Evolutionary conservation across 495 filamentous ascomycete species (phyloP).

Genomic region (Alectoria sarmentosa): DNA sequence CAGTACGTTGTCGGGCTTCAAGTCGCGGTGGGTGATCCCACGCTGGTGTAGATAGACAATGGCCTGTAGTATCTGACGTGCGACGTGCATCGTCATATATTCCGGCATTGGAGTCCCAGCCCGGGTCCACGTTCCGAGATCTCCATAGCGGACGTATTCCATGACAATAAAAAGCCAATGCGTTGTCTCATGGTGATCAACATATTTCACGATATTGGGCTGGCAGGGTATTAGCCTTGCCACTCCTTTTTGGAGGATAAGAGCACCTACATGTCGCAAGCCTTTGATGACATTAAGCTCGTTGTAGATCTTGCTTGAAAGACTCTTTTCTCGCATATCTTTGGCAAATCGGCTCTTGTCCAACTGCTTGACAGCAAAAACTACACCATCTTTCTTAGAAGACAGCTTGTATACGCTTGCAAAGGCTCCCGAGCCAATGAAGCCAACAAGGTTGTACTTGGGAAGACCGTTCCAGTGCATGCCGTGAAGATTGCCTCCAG

Average conservation of each 20-base stretch:
- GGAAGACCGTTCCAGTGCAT: conserved; percentile 76
- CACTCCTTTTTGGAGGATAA: background rate
- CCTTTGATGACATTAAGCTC: conserved; percentile 91
- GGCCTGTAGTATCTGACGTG: conserved; percentile 70
- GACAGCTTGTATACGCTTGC: conserved; percentile 85
- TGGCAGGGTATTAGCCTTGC: conserved; percentile 33
- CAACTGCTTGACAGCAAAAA: conserved; percentile 85
- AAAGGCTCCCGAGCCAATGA: conserved; percentile 89
- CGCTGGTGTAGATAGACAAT: conserved; percentile 79
- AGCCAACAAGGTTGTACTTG: conserved; percentile 71
- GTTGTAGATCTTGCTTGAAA: conserved; percentile 82
- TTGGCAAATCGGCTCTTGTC: conserved; percentile 86
- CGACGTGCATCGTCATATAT: conserved; percentile 57
- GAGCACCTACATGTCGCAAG: conserved; percentile 65
- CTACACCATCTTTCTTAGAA: conserved; percentile 65
- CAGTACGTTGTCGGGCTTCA: conserved; percentile 97
- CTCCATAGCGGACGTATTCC: conserved; percentile 84
- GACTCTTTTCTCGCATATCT: conserved; percentile 68
- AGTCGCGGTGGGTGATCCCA: conserved; percentile 90
- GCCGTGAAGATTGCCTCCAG: conserved; percentile 40
- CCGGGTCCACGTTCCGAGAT: conserved; percentile 66
- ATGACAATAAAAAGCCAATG: conserved; percentile 87
- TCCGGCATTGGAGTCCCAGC: conserved; percentile 57
- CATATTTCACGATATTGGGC: conserved; percentile 86
- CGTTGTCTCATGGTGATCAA: conserved; percentile 73